phyloP scores from a whole-genome alignment of 345 rosid genomes.

The Murraya paniculata region DNA sequence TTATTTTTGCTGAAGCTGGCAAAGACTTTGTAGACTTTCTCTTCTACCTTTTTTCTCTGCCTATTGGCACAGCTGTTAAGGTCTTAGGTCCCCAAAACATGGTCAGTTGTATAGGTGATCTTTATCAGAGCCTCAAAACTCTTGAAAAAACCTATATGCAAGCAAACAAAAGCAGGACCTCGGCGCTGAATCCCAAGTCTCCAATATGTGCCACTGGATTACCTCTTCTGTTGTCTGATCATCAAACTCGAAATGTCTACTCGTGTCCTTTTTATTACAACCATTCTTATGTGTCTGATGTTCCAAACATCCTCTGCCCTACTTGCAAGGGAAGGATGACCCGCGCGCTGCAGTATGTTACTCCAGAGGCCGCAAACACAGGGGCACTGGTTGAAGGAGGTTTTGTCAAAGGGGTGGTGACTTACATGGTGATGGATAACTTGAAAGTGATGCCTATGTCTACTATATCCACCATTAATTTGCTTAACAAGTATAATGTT shows the following conservation, averaged over 20 bases:
- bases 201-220: neutral
- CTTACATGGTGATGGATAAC: slow-evolving; percentile 32
- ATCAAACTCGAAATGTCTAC: neutral
- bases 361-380: neutral
- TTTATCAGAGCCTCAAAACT: slow-evolving; percentile 7
- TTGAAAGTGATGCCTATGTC: slow-evolving; percentile 27
- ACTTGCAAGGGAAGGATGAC: neutral
- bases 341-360: neutral
- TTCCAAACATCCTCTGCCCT: neutral
- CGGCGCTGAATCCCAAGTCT: neutral
- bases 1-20: slow-evolving; percentile 28
- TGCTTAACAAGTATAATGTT: slow-evolving; percentile 18
- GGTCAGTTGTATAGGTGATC: slow-evolving; percentile 16
- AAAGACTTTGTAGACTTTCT: slow-evolving; percentile 36
- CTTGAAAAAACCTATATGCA: neutral
- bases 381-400: neutral
- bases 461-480: slow-evolving; percentile 7
- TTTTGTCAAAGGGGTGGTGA: slow-evolving; percentile 21
- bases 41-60: slow-evolving; percentile 12
- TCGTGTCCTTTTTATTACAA: neutral
- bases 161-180: neutral
- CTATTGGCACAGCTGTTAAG: slow-evolving; percentile 19
- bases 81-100: neutral
- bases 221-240: neutral
- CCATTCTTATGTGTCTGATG: neutral